Evolutionary conservation across 495 filamentous ascomycete species (phyloP).

Genomic region (Sphaerosporella brunnea): DNA sequence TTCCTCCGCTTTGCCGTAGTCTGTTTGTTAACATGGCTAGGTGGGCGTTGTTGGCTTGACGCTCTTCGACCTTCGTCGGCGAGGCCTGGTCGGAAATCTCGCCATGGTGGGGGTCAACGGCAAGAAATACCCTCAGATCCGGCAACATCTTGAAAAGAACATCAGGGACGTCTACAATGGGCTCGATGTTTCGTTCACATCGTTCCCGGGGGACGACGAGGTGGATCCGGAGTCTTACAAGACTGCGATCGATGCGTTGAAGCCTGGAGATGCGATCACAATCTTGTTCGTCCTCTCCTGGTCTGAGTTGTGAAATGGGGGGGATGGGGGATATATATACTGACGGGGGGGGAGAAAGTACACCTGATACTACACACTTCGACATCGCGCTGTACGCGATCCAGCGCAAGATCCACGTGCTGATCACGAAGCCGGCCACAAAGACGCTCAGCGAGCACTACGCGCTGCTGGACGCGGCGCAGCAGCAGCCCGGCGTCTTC

Average conservation of each 20-base stretch:
- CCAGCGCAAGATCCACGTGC: slow-evolving; percentile 65
- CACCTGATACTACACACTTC: slow-evolving; percentile 82
- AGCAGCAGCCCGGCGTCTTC: slow-evolving; percentile 62
- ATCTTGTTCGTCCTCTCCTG: slow-evolving; percentile 40
- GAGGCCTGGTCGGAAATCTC: slow-evolving; percentile 72
- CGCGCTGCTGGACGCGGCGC: slow-evolving; percentile 49
- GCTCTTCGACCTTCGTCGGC: slow-evolving; percentile 71
- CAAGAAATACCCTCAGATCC: slow-evolving; percentile 75
- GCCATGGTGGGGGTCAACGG: slow-evolving; percentile 84
- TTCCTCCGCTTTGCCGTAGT: background rate
- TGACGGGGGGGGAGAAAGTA: slow-evolving; percentile 27
- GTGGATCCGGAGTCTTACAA: slow-evolving; percentile 74
- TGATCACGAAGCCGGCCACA: slow-evolving; percentile 91
- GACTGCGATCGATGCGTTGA: slow-evolving; percentile 66
- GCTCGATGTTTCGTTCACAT: slow-evolving; percentile 65
- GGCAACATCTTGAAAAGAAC: slow-evolving; percentile 74
- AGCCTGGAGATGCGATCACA: slow-evolving; percentile 73
- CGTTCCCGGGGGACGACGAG: slow-evolving; percentile 55
- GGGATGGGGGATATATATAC: background rate
- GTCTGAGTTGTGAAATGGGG: background rate
- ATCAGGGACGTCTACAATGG: slow-evolving; percentile 74
- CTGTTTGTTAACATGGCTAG: slow-evolving; percentile 9
- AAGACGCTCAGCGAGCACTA: slow-evolving; percentile 67
- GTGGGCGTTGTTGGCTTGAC: slow-evolving; percentile 82
- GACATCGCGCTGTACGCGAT: slow-evolving; percentile 91